Evolutionary conservation across 768 basidiomycete species (phyloP), one percentile per base, ranked within the genome.

Genomic region (Tubosaeta sp.): DNA sequence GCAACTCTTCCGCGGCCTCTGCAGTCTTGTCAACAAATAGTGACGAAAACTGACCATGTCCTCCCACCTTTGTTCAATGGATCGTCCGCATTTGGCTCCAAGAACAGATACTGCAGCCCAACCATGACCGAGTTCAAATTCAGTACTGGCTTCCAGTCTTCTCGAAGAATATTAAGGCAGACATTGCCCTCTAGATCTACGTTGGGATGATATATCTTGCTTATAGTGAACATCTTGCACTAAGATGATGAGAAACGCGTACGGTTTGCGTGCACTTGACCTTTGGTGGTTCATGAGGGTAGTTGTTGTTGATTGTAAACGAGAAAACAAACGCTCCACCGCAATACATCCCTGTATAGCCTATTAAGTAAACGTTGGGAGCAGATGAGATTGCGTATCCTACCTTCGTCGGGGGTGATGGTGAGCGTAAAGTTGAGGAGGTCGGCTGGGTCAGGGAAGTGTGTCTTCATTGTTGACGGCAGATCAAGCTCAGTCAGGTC

Each of bases 121-220:
- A 98, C 91, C 92, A 98, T 95, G 57, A 99, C 92, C 27, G 94
- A 91, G 68, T 94, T 97, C 46, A 99, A 77, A 70, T 97, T 98
- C 39, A 99, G 76, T 3, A 99, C 96, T 6, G 96, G 96, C 66
- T 99, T 99, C 96, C 96, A 99, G 73, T 99, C 96, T 75, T 99
- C 96, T 67, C 96, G 84, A 52, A 98, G 80, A 67, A 98, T 97
- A 72, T 98, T 98, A 61, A 99, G 70, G 75, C 96, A 99, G 41
- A 99, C 95, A 60, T 98, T 98, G 40, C 96, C 96, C 66, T 97
- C 93, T 32, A 96, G 80, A 69, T 99, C 96, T 46, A 99, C 87
- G 64, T 99, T 99, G 1, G 96, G 96, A 68, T 99, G 96, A 69
- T 99, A 99, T 65, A 98, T 97, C 95, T 98, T 57, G 45, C 34